These are phyloP conservation scores for Nannochloropsis granulata DNA, from an alignment of 108 stramenopile genomes.

Conservation along the genomic window DNA sequence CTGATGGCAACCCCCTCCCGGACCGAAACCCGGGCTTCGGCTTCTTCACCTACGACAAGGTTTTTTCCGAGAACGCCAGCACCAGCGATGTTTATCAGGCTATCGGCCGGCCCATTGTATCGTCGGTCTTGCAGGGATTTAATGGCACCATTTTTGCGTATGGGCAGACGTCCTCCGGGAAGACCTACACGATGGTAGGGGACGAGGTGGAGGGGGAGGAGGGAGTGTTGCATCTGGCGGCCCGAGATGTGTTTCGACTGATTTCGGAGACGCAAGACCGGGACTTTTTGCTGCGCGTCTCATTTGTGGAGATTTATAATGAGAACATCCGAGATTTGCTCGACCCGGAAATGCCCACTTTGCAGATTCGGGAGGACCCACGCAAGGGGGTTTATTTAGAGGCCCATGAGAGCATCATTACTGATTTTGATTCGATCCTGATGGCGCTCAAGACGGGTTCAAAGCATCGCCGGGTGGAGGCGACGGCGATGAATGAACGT, in stretches of 20 bases:
- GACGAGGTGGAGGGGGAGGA: not conserved
- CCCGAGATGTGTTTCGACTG: slow-evolving; percentile 23
- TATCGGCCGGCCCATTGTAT: slow-evolving; percentile 2
- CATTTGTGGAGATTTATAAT: slow-evolving; percentile 98
- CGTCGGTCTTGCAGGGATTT: slow-evolving; percentile 25
- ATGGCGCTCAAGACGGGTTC: slow-evolving; percentile 59
- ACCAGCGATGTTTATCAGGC: slow-evolving; percentile 23
- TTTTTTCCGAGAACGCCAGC: slow-evolving; percentile 25
- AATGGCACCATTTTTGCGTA: slow-evolving; percentile 41
- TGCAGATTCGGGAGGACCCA: slow-evolving; percentile 75
- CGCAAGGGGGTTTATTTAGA: slow-evolving; percentile 87
- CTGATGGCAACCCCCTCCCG: slow-evolving; percentile 23
- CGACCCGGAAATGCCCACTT: slow-evolving; percentile 7
- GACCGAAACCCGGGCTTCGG: slow-evolving; percentile 15
- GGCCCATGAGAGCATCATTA: slow-evolving; percentile 37
- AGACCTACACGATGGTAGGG: slow-evolving; percentile 35
- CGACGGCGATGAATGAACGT: slow-evolving; percentile 89
- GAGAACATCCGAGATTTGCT: slow-evolving; percentile 94
- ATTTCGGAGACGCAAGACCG: slow-evolving; percentile 8
- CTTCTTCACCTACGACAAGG: slow-evolving; percentile 35
- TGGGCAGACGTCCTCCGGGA: slow-evolving; percentile 40
- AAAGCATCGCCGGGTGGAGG: slow-evolving; percentile 62
- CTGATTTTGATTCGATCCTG: slow-evolving; percentile 56
- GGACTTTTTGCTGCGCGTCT: slow-evolving; percentile 67
- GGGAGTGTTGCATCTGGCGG: slow-evolving; percentile 31